A percentile compares a stretch with the other conserved stretches of the same genome.
Evolutionary conservation across 1,139 yeast species (phyloP).

Genomic region (Debaryomycetaceae sp.): DNA sequence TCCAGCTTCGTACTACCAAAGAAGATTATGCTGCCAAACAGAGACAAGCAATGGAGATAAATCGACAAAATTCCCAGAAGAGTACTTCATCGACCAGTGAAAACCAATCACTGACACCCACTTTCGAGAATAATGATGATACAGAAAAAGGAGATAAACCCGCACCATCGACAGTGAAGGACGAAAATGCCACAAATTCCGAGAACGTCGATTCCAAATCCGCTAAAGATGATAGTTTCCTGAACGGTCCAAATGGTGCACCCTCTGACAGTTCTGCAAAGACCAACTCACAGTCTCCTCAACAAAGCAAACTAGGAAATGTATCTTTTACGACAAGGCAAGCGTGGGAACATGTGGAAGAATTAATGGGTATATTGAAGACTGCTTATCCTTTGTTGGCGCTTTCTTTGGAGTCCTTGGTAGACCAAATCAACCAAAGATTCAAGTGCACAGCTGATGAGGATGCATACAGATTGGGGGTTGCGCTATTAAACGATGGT

Average conservation of each 20-base stretch:
- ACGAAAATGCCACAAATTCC: background rate
- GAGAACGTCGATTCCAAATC: background rate
- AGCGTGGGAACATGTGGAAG: conserved; percentile 95
- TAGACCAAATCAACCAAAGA: conserved; percentile 91
- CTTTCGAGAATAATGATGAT: background rate
- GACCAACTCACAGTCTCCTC: background rate
- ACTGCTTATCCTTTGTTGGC: conserved; percentile 96
- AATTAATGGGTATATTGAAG: conserved; percentile 88
- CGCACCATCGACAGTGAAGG: background rate
- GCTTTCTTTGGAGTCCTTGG: conserved; percentile 86
- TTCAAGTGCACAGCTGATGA: conserved; percentile 95
- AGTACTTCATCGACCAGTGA: conserved; percentile 6
- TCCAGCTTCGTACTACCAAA: conserved; percentile 90
- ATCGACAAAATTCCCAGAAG: conserved; percentile 21
- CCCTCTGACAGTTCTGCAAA: background rate
- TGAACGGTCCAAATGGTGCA: background rate
- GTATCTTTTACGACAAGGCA: conserved; percentile 39
- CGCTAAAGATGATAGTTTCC: background rate
- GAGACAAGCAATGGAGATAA: conserved; percentile 66
- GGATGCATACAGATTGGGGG: conserved; percentile 90
- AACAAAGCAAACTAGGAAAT: background rate
- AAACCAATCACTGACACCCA: background rate
- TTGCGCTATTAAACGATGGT: conserved; percentile 90
- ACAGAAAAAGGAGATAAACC: background rate
- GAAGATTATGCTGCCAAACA: conserved; percentile 91